A percentile compares a stretch with the other conserved stretches of the same genome.
Conservation (phyloP, 73 alveolate genomes). For the Paramecium pentaurelia region DNA sequence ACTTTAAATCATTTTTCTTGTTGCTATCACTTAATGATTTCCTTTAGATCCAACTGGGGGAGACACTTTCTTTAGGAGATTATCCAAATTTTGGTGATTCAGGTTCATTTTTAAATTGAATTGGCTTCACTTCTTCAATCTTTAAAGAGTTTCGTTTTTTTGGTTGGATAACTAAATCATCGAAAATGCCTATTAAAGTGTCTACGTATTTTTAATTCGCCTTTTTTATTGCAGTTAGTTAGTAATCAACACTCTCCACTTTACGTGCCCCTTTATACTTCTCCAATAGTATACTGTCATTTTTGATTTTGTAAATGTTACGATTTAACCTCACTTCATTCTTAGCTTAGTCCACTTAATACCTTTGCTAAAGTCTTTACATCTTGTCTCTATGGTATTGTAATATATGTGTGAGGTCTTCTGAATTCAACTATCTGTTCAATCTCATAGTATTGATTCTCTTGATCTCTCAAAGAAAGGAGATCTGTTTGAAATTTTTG, state of each 20-base stretch:
- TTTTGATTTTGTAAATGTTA: background rate
- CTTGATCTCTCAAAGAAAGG: constrained; percentile 8
- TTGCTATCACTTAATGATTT: background rate
- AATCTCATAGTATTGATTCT: constrained; percentile 29
- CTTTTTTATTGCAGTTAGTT: background rate
- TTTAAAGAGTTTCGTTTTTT: background rate
- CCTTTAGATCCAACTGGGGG: background rate
- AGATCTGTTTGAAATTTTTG: constrained; percentile 20
- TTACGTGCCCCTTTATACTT: background rate
- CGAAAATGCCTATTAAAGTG: background rate
- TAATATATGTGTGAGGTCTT: constrained; percentile 35
- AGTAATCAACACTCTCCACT: background rate
- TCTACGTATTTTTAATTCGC: background rate
- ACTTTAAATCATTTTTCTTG: background rate
- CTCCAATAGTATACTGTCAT: background rate
- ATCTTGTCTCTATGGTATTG: constrained; percentile 26
- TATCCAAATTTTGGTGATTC: constrained; percentile 38
- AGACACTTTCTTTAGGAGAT: background rate
- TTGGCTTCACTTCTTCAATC: background rate
- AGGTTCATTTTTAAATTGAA: background rate
- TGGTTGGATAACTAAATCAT: background rate
- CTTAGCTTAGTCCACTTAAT: background rate
- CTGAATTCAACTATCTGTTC: background rate
- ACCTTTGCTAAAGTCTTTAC: background rate
- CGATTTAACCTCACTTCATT: background rate